A percentile compares a stretch with the other conserved stretches of the same genome.
phyloP scores from a whole-genome alignment of 306 rosid genomes.

The Sophora flavescens region DNA sequence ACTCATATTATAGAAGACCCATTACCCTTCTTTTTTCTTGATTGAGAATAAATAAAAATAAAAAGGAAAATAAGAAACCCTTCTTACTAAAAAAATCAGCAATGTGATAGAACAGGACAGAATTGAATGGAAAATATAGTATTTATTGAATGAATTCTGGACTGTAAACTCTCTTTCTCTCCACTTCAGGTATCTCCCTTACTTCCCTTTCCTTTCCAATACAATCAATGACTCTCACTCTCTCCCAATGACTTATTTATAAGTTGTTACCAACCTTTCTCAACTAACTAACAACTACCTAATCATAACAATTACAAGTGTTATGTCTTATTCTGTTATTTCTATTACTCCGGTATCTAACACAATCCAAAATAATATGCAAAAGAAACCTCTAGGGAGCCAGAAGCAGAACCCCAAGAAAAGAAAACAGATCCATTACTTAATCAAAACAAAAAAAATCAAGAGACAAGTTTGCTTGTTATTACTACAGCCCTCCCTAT shows the following conservation, averaged over 20 bases:
- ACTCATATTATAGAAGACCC: not conserved
- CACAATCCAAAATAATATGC: not conserved
- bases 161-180: too few species aligned
- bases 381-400: not conserved
- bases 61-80: not conserved
- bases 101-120: not conserved
- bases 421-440: not conserved
- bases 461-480: conserved; percentile 23
- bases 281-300: too few species aligned
- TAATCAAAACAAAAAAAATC: conserved; percentile 28
- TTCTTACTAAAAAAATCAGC: conserved; percentile 30
- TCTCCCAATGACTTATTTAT: too few species aligned
- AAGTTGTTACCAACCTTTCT: too few species aligned
- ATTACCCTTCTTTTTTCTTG: not conserved
- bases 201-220: too few species aligned
- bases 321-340: too few species aligned
- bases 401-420: not conserved
- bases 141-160: too few species aligned
- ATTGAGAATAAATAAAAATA: conserved; percentile 3
- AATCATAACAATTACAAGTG: too few species aligned
- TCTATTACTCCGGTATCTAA: too few species aligned
- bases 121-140: too few species aligned
- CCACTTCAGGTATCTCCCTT: too few species aligned
- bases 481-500: not conserved
- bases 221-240: too few species aligned